Evolutionary conservation across 208 protist species (phyloP), one percentile per base, ranked within the genome.

Genomic region (Crithidia acanthocephali): DNA sequence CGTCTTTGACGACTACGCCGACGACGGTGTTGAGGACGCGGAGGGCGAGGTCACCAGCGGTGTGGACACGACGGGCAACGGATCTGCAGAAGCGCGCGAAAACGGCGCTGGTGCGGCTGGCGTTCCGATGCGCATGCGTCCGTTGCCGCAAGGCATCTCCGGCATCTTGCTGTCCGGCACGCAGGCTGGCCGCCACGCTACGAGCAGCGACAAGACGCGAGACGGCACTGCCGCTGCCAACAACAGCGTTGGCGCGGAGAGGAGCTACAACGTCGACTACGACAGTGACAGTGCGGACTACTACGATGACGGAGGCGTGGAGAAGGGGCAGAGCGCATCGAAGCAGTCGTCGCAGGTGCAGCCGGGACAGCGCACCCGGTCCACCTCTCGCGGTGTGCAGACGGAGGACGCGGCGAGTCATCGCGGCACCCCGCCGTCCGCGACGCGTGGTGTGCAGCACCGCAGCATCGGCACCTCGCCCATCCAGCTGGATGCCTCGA

Each of bases 1-100:
- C 61, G 76, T 93, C 16, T 93, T 95, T 55, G 86, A 90, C 51
- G 73, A 90, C 68, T 72, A 86, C 63, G 74, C 60, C 20, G 68
- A 58, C 35, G 68, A 48, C 42, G 82, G 20, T 33, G 37, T 33
- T 51, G 62, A 62, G 18, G 65, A 58, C 9, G 42, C 22, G 25
- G 70, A 56, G 8, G 59, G 28, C n/a, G 47, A 33, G 59, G 22
- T 23, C 40, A 28, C 13, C 20, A 22, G 27, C 23, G 9, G 16
- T 50, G 50, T n/a, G n/a, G n/a, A n/a, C n/a, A n/a, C n/a, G n/a
- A n/a, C n/a, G 37, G 27, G 52, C 18, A 35, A 35, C 35, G 52
- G 27, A 53, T 11, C 20, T 23, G 22, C 3, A 28, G 48, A 28
- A 2, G 48, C n/a, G n/a, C n/a, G n/a, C n/a, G n/a, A 40, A 5